These are phyloP conservation scores for Austroboletus eburneus DNA, from an alignment of 768 basidiomycete genomes.

Conservation along the genomic window DNA sequence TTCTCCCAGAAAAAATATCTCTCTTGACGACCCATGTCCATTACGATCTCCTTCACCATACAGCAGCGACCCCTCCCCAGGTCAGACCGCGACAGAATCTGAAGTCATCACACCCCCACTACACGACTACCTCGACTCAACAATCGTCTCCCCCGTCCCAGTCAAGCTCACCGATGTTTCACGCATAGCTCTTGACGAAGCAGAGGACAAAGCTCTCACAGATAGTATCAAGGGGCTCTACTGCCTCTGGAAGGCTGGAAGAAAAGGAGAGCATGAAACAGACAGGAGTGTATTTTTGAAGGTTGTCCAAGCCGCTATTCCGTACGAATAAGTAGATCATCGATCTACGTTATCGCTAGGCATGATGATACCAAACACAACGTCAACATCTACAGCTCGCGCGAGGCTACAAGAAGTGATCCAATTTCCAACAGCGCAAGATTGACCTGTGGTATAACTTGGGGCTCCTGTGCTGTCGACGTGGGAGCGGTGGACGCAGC, in stretches of 20 bases:
- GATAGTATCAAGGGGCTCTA: constrained; percentile 55
- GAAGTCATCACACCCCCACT: constrained; percentile 23
- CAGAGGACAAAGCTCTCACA: constrained; percentile 41
- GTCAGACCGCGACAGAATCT: constrained; percentile 19
- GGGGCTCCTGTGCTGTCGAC: constrained; percentile 15
- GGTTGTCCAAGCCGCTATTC: constrained; percentile 32
- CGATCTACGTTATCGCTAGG: neutral
- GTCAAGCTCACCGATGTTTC: constrained; percentile 13
- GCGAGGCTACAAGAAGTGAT: constrained; percentile 14
- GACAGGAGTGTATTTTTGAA: constrained; percentile 31
- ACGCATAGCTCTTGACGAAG: constrained; percentile 4
- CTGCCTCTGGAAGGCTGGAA: constrained; percentile 51
- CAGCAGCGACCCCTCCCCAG: constrained; percentile 8
- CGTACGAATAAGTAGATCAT: constrained; percentile 10
- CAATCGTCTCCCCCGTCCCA: constrained; percentile 11
- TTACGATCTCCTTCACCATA: constrained; percentile 6
- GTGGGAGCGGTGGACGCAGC: constrained; percentile 10
- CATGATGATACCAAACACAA: neutral
- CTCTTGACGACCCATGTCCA: constrained; percentile 6
- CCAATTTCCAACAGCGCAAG: constrained; percentile 26
- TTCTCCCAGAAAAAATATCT: constrained; percentile 22
- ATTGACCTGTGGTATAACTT: constrained; percentile 21
- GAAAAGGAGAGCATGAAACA: constrained; percentile 18
- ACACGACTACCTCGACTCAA: constrained; percentile 7
- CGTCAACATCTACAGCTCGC: constrained; percentile 4